These are phyloP conservation scores for Plasmodium vivax DNA, from an alignment of 169 alveolate species.

Conservation along the genomic window DNA sequence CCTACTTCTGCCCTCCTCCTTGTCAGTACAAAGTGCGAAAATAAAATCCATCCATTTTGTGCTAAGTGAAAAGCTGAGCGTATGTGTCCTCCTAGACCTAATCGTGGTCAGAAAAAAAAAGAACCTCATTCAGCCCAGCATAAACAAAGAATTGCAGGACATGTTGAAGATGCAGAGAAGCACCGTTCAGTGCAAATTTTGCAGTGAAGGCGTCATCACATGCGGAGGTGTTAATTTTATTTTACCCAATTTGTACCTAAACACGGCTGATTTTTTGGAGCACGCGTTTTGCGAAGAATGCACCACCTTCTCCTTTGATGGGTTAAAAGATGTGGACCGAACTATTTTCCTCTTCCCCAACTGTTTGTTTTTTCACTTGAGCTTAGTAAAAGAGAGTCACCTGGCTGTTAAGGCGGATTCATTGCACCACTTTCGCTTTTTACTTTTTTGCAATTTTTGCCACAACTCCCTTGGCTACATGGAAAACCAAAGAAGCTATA, in stretches of 20 bases:
- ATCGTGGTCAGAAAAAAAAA: slow-evolving; percentile 18
- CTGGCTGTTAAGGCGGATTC: slow-evolving; percentile 2
- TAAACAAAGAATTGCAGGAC: slow-evolving; percentile 36
- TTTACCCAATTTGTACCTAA: slow-evolving; percentile 31
- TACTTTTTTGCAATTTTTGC: slow-evolving; percentile 43
- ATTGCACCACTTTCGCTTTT: neutral
- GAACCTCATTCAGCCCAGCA: slow-evolving; percentile 5
- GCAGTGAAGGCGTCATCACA: slow-evolving; percentile 18
- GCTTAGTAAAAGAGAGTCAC: slow-evolving; percentile 22
- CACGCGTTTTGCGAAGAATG: slow-evolving; percentile 74
- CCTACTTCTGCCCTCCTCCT: slow-evolving; percentile 24
- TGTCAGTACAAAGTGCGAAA: slow-evolving; percentile 22
- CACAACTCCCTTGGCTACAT: slow-evolving; percentile 27
- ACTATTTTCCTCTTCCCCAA: slow-evolving; percentile 43
- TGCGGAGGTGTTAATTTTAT: slow-evolving; percentile 40
- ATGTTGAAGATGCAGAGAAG: slow-evolving; percentile 38
- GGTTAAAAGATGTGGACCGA: slow-evolving; percentile 12
- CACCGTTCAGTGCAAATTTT: slow-evolving; percentile 12
- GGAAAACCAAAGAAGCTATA: slow-evolving; percentile 24
- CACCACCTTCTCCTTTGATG: slow-evolving; percentile 23
- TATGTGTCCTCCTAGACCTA: slow-evolving; percentile 18
- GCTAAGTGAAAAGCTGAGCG: slow-evolving; percentile 16
- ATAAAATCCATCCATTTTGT: slow-evolving; percentile 47
- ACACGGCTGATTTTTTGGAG: slow-evolving; percentile 35
- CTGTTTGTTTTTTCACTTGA: slow-evolving; percentile 25